phyloP scores from a whole-genome alignment of 345 rosid genomes.

The Heritiera littoralis region DNA sequence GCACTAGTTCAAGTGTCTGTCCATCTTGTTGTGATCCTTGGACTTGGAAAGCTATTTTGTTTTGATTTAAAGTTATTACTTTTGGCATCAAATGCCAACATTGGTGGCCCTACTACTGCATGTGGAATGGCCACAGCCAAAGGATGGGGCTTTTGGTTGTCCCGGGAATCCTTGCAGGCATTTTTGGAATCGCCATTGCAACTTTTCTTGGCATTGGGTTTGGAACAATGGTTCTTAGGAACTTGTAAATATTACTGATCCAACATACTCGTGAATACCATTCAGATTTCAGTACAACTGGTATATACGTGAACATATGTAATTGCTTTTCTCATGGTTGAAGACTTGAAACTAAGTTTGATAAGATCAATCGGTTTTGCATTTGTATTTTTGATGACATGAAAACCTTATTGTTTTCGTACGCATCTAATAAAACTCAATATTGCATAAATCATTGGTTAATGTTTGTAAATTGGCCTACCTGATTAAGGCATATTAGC shows the following conservation, averaged over 20 bases:
- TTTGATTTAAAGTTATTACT: conserved; percentile 58
- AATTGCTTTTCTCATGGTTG: not conserved
- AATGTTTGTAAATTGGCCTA: not conserved
- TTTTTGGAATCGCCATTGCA: conserved; percentile 69
- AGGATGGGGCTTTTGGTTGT: conserved; percentile 76
- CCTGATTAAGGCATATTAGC: not conserved
- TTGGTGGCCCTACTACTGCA: conserved; percentile 91
- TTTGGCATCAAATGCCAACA: conserved; percentile 78
- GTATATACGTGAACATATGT: not conserved
- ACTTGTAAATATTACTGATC: conserved; percentile 34
- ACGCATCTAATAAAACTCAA: not conserved
- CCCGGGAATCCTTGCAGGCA: conserved; percentile 72
- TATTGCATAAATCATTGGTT: not conserved
- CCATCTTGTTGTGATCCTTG: conserved; percentile 58
- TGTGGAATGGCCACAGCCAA: conserved; percentile 87
- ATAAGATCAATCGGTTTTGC: not conserved
- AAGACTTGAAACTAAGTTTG: not conserved
- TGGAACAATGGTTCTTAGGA: conserved; percentile 59
- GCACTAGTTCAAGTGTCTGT: conserved; percentile 62
- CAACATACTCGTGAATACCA: not conserved
- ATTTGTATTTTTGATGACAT: not conserved
- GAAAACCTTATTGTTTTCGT: not conserved
- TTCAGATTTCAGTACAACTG: not conserved
- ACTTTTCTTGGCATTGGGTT: conserved; percentile 77
- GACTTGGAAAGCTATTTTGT: conserved; percentile 51